Percentiles rank a stretch among this genome's conserved stretches.
These are phyloP conservation scores for Xanthoconium separans DNA, from an alignment of 1,284 basidiomycete genomes.

Conservation along the genomic window DNA sequence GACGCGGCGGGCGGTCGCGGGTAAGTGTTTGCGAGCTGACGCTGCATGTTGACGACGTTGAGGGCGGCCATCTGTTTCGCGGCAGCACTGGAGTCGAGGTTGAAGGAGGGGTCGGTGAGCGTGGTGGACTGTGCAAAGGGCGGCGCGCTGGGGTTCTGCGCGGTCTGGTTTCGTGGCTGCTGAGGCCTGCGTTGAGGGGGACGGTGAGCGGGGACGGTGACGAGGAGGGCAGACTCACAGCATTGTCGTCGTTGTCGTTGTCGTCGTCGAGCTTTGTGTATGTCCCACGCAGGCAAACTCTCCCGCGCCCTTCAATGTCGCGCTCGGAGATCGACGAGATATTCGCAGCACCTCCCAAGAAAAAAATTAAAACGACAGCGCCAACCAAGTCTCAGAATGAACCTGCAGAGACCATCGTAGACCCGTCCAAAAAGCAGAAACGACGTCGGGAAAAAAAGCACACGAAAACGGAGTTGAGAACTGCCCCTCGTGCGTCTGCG, in stretches of 20 bases:
- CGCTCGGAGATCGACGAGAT: conserved; percentile 80
- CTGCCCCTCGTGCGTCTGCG: conserved; percentile 69
- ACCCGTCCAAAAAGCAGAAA: conserved; percentile 21
- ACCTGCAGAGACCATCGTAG: conserved; percentile 22
- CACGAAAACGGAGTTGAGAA: conserved; percentile 57
- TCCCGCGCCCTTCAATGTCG: conserved; percentile 22
- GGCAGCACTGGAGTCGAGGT: conserved; percentile 51
- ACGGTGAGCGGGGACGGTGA: background rate
- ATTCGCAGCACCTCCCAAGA: conserved; percentile 54
- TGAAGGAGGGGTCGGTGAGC: conserved; percentile 36
- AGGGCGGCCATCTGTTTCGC: conserved; percentile 79
- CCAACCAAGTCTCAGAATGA: conserved; percentile 13
- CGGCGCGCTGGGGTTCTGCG: conserved; percentile 15
- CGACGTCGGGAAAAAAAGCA: conserved; percentile 27
- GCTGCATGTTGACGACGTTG: conserved; percentile 59
- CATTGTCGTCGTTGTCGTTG: conserved; percentile 29
- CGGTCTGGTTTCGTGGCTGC: conserved; percentile 34
- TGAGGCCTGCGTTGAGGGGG: conserved; percentile 32
- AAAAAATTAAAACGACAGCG: conserved; percentile 34
- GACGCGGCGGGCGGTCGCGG: conserved; percentile 40
- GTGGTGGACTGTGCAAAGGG: conserved; percentile 17
- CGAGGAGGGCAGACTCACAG: conserved; percentile 31
- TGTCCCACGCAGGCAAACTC: conserved; percentile 20
- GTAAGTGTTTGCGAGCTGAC: conserved; percentile 49
- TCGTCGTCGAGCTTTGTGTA: conserved; percentile 13